Evolutionary conservation across 2,329 filamentous ascomycete genomes (phyloP).

Genomic region (Elsinoe perseae): DNA sequence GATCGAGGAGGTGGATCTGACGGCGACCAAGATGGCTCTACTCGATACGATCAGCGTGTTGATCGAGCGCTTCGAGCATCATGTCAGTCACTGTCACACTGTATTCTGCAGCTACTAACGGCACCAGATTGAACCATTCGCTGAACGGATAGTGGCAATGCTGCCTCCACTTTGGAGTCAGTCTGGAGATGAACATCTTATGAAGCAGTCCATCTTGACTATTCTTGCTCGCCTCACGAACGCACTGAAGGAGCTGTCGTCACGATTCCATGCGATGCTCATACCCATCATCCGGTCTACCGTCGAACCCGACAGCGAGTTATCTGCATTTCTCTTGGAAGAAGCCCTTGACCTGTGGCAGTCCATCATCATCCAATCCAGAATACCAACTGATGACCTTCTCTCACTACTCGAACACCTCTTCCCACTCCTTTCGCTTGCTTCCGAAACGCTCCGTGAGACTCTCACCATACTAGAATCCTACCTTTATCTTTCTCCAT

Average conservation of each 20-base stretch:
- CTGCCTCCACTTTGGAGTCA: conserved; percentile 78
- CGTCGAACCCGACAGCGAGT: conserved; percentile 63
- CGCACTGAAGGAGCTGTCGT: conserved; percentile 71
- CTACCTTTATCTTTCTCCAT: conserved; percentile 42
- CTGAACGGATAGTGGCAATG: conserved; percentile 72
- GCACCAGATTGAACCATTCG: conserved; percentile 51
- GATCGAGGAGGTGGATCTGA: conserved; percentile 69
- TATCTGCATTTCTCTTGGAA: conserved; percentile 76
- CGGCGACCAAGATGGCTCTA: conserved; percentile 85
- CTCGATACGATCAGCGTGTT: conserved; percentile 77
- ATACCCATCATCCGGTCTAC: conserved; percentile 76
- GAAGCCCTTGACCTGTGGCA: conserved; percentile 88
- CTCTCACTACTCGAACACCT: conserved; percentile 38
- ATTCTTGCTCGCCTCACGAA: conserved; percentile 79
- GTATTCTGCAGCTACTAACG: conserved; percentile 17
- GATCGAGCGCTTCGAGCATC: conserved; percentile 71
- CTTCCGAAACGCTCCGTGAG: conserved; percentile 42
- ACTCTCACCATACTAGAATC: conserved; percentile 43
- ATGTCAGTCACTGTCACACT: conserved; percentile 43
- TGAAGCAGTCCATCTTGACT: conserved; percentile 87
- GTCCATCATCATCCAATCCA: conserved; percentile 59
- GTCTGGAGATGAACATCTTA: conserved; percentile 77
- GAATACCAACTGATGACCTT: conserved; percentile 35
- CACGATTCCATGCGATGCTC: conserved; percentile 70
- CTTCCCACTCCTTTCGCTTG: conserved; percentile 42